A percentile compares a stretch with the other conserved stretches of the same genome.
Evolutionary conservation across 2,329 filamentous ascomycete species (phyloP).

Genomic region (Hirsutella thompsonii): DNA sequence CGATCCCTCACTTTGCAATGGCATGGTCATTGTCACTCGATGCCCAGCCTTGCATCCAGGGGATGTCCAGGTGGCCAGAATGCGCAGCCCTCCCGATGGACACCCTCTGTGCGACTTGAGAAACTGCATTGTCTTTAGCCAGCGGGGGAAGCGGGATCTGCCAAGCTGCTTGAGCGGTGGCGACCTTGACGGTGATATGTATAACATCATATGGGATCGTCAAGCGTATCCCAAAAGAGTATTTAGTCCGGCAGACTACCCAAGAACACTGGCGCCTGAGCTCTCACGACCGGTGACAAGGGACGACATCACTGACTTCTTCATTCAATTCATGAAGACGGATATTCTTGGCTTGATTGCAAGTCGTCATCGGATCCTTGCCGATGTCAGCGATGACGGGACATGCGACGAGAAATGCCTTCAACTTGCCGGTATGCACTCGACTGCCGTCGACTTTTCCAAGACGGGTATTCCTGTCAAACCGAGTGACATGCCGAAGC

Average conservation of each 20-base stretch:
- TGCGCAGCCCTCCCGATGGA: slow-evolving; percentile 42
- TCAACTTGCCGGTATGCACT: slow-evolving; percentile 49
- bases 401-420: slow-evolving; percentile 38
- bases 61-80: slow-evolving; percentile 56
- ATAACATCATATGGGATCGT: slow-evolving; percentile 64
- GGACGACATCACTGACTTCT: slow-evolving; percentile 66
- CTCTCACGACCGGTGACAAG: slow-evolving; percentile 46
- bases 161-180: slow-evolving; percentile 71
- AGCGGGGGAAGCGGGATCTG: slow-evolving; percentile 56
- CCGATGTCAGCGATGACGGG: slow-evolving; percentile 41
- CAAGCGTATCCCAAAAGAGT: slow-evolving; percentile 27
- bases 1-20: slow-evolving; percentile 17
- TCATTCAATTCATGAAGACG: slow-evolving; percentile 62
- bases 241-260: slow-evolving; percentile 57
- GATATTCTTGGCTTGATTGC: slow-evolving; percentile 56
- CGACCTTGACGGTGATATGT: slow-evolving; percentile 74
- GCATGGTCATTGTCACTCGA: slow-evolving; percentile 54
- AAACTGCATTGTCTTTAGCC: slow-evolving; percentile 73
- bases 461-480: slow-evolving; percentile 56
- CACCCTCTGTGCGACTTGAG: slow-evolving; percentile 49
- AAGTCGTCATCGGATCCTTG: slow-evolving; percentile 47
- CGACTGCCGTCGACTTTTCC: slow-evolving; percentile 62
- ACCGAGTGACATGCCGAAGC: slow-evolving; percentile 26
- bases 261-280: slow-evolving; percentile 38
- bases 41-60: slow-evolving; percentile 73